phyloP scores from a whole-genome alignment of 352 stramenopile genomes.

The Phytophthora constricta region DNA sequence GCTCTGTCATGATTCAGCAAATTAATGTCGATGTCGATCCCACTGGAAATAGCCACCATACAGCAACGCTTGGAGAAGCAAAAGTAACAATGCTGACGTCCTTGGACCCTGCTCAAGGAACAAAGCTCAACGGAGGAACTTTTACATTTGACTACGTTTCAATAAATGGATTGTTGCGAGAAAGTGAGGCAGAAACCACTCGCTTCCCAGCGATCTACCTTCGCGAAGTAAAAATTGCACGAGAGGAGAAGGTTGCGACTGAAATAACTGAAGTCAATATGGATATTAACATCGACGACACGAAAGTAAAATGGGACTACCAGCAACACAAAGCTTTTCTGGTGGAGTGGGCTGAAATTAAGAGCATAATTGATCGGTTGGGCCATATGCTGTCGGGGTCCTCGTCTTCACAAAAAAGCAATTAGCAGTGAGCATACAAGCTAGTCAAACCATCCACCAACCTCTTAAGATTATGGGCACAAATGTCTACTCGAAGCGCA shows the following conservation, averaged over 20 bases:
- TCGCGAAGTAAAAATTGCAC: slow-evolving; percentile 33
- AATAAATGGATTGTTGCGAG: slow-evolving; percentile 27
- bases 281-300: slow-evolving; percentile 34
- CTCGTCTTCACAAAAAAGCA: slow-evolving; percentile 21
- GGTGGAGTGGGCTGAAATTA: slow-evolving; percentile 32
- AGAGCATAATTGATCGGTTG: slow-evolving; percentile 43
- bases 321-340: slow-evolving; percentile 38
- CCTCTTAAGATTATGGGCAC: slow-evolving; percentile 32
- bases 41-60: slow-evolving; percentile 17
- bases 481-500: slow-evolving; percentile 36
- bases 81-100: slow-evolving; percentile 14
- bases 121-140: slow-evolving; percentile 13
- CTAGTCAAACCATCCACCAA: slow-evolving; percentile 6
- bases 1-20: slow-evolving; percentile 23
- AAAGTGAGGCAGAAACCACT: slow-evolving; percentile 1
- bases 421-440: not conserved
- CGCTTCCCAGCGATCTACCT: slow-evolving; percentile 32
- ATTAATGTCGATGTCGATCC: slow-evolving; percentile 26
- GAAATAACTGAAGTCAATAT: slow-evolving; percentile 39
- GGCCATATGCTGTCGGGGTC: slow-evolving; percentile 42
- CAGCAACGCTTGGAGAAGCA: slow-evolving; percentile 26
- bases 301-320: slow-evolving; percentile 46
- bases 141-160: slow-evolving; percentile 31
- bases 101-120: slow-evolving; percentile 7
- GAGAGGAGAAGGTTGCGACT: slow-evolving; percentile 24